A percentile compares a stretch with the other conserved stretches of the same genome.
phyloP scores from a whole-genome alignment of 176 grass and related monocot genomes.

The Thalia dealbata region DNA sequence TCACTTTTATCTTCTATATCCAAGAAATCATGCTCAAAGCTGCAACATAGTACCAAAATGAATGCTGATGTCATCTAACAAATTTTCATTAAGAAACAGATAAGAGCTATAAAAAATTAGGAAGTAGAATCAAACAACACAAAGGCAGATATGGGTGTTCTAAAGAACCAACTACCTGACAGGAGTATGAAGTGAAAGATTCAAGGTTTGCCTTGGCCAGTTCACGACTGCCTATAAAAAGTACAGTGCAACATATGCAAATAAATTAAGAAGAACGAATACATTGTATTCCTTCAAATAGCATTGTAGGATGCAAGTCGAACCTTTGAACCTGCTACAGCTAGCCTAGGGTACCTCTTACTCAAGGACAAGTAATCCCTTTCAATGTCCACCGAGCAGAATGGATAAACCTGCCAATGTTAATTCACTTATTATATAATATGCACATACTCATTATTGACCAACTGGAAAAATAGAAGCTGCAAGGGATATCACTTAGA shows the following conservation, averaged over 20 bases:
- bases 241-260: background rate
- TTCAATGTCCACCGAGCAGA: slow-evolving; percentile 69
- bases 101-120: background rate
- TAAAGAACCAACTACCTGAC: slow-evolving; percentile 46
- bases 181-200: slow-evolving; percentile 82
- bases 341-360: slow-evolving; percentile 79
- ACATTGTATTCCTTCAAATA: background rate
- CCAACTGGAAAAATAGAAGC: background rate
- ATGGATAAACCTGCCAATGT: slow-evolving; percentile 65
- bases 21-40: slow-evolving; percentile 75
- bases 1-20: slow-evolving; percentile 50
- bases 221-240: slow-evolving; percentile 58
- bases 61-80: background rate
- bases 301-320: background rate
- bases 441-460: background rate
- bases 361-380: slow-evolving; percentile 92
- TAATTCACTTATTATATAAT: slow-evolving; percentile 20
- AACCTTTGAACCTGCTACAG: slow-evolving; percentile 88
- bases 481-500: background rate
- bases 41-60: slow-evolving; percentile 26
- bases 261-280: background rate
- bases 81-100: slow-evolving; percentile 12
- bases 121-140: background rate
- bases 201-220: slow-evolving; percentile 68
- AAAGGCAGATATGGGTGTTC: background rate